A percentile compares a stretch with the other conserved stretches of the same genome.
Conservation (phyloP, 345 rosid genomes). For the Mangifera indica region DNA sequence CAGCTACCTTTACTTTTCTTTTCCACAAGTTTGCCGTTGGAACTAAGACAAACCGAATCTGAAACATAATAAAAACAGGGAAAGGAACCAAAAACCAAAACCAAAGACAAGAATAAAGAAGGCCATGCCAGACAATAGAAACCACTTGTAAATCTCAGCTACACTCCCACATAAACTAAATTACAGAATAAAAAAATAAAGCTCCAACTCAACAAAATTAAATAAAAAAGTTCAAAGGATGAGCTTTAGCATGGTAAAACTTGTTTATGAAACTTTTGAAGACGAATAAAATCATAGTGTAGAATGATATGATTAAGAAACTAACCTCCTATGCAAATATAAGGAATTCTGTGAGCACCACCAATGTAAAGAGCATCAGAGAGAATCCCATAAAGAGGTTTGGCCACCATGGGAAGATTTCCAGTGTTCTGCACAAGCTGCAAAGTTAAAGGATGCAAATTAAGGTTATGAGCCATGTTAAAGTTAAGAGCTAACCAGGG, state of each 20-base stretch:
- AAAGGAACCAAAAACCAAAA: conserved; percentile 13
- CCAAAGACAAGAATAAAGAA: not conserved
- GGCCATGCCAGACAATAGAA: not conserved
- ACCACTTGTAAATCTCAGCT: not conserved
- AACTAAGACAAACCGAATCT: conserved; percentile 10
- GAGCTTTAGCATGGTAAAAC: not conserved
- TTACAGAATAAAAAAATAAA: not conserved
- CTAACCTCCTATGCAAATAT: conserved; percentile 82
- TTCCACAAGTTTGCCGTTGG: conserved; percentile 2
- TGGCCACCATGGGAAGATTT: conserved; percentile 85
- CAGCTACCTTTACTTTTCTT: not conserved
- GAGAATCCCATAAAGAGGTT: conserved; percentile 79
- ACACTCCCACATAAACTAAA: not conserved
- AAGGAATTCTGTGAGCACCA: conserved; percentile 78
- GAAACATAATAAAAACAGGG: not conserved
- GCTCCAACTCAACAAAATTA: not conserved
- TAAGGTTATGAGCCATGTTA: conserved; percentile 73
- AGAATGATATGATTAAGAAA: not conserved
- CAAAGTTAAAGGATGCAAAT: conserved; percentile 63
- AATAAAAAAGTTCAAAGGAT: not conserved
- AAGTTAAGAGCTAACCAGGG: conserved; percentile 93
- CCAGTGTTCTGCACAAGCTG: conserved; percentile 86
- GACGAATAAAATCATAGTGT: not conserved
- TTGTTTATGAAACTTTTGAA: not conserved
- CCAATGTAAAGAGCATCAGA: conserved; percentile 74